Evolutionary conservation across 768 basidiomycete species (phyloP).

Genomic region (Termitomyces sp.): DNA sequence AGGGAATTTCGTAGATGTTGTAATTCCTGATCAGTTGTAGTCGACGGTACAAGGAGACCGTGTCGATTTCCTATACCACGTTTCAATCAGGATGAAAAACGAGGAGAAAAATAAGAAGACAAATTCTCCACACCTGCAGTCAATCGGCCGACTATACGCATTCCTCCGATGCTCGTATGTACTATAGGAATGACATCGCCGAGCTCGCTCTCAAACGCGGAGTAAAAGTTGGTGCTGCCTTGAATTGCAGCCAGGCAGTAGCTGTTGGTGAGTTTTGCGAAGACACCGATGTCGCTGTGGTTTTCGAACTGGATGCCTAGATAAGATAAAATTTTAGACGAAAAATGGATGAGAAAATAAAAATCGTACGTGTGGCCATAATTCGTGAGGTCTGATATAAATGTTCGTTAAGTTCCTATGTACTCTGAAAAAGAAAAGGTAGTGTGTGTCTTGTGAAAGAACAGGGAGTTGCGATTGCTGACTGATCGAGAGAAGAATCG

Average conservation of each 20-base stretch:
- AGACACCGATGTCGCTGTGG: constrained; percentile 93
- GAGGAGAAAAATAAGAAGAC: background rate
- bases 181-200: constrained; percentile 93
- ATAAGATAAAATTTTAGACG: constrained; percentile 14
- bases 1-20: constrained; percentile 96
- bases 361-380: constrained; percentile 46
- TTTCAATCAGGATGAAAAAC: background rate
- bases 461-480: constrained; percentile 8
- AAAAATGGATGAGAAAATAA: constrained; percentile 3
- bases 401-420: background rate
- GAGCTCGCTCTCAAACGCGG: constrained; percentile 92
- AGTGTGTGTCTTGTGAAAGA: constrained; percentile 10
- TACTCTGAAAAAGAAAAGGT: constrained; percentile 1
- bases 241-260: constrained; percentile 94
- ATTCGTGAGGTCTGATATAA: constrained; percentile 10
- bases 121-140: constrained; percentile 63
- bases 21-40: constrained; percentile 96
- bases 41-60: constrained; percentile 92
- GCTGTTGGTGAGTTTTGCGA: constrained; percentile 95
- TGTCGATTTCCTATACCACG: constrained; percentile 79
- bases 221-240: constrained; percentile 97
- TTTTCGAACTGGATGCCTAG: constrained; percentile 93
- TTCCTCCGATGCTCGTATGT: constrained; percentile 92
- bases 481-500: background rate
- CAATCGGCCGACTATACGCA: constrained; percentile 88